Evolutionary conservation across 2,329 filamentous ascomycete genomes (phyloP).

Genomic region (Diaporthe vexans): DNA sequence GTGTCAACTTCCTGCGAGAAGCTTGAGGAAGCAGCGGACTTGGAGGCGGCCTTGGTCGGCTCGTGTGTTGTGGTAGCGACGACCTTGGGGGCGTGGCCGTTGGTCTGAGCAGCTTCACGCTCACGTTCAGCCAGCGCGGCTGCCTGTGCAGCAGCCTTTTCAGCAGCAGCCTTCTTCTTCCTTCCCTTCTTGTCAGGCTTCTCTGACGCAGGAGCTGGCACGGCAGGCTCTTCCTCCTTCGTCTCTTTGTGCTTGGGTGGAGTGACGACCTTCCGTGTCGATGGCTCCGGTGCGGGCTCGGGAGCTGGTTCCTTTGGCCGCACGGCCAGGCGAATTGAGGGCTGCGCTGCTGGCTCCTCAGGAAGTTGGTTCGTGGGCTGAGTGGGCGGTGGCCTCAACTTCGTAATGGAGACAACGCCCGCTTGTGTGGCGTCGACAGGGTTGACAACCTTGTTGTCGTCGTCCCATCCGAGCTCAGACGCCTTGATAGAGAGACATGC

Average conservation of each 20-base stretch:
- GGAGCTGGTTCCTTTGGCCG: conserved; percentile 48
- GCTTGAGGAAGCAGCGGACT: conserved; percentile 43
- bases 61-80: conserved; percentile 48
- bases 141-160: conserved; percentile 55
- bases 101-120: conserved; percentile 58
- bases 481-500: conserved; percentile 89
- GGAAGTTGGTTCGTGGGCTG: conserved; percentile 60
- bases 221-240: conserved; percentile 63
- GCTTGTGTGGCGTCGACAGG: conserved; percentile 82
- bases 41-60: conserved; percentile 51
- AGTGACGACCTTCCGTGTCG: conserved; percentile 51
- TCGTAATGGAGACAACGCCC: conserved; percentile 81
- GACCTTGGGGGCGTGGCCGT: conserved; percentile 52
- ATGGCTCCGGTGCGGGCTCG: conserved; percentile 40
- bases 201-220: conserved; percentile 56
- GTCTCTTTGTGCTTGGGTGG: conserved; percentile 59
- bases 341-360: conserved; percentile 45
- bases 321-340: conserved; percentile 53
- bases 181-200: conserved; percentile 72
- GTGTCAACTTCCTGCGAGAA: conserved; percentile 65
- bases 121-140: conserved; percentile 59
- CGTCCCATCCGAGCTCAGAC: conserved; percentile 90
- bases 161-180: conserved; percentile 77
- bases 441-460: conserved; percentile 88
- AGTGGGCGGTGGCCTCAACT: conserved; percentile 69